phyloP scores from a whole-genome alignment of 352 stramenopile genomes.

The Blastocystis sp. region DNA sequence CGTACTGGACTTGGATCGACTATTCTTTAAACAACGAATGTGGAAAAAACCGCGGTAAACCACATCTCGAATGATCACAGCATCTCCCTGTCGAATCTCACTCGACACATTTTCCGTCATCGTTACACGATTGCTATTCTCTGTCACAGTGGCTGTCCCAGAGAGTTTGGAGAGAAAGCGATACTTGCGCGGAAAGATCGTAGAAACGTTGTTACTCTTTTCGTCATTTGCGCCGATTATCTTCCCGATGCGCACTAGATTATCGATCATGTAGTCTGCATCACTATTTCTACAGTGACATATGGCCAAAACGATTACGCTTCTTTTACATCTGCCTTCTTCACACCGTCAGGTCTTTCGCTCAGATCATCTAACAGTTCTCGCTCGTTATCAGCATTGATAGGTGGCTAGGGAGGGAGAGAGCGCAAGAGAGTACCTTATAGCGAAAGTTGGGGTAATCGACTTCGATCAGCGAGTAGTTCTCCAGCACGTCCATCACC shows the following conservation, averaged over 20 bases:
- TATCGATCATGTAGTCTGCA: not conserved
- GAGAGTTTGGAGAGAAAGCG: not conserved
- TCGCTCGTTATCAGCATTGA: slow-evolving; percentile 6
- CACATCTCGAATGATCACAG: not conserved
- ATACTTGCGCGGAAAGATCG: not conserved
- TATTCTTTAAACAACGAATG: not conserved
- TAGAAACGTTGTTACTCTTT: slow-evolving; percentile 5
- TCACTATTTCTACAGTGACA: not conserved
- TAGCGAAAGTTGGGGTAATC: not conserved
- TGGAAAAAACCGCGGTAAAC: not conserved
- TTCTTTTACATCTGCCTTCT: not conserved
- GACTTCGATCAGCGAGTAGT: not conserved
- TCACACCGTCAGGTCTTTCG: not conserved
- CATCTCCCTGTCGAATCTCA: slow-evolving; percentile 30
- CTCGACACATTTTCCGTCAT: slow-evolving; percentile 41
- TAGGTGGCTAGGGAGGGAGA: not conserved
- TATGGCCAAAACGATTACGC: not conserved
- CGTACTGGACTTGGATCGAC: not conserved
- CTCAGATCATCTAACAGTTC: not conserved
- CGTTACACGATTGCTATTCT: not conserved
- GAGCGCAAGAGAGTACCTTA: not conserved
- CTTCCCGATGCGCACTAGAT: not conserved
- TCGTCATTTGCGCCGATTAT: slow-evolving; percentile 18
- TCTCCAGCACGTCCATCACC: not conserved
- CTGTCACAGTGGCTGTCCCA: slow-evolving; percentile 7